A percentile compares a stretch with the other conserved stretches of the same genome.
phyloP scores from a whole-genome alignment of 441 rosid genomes.

The Francoa sonchifolia region DNA sequence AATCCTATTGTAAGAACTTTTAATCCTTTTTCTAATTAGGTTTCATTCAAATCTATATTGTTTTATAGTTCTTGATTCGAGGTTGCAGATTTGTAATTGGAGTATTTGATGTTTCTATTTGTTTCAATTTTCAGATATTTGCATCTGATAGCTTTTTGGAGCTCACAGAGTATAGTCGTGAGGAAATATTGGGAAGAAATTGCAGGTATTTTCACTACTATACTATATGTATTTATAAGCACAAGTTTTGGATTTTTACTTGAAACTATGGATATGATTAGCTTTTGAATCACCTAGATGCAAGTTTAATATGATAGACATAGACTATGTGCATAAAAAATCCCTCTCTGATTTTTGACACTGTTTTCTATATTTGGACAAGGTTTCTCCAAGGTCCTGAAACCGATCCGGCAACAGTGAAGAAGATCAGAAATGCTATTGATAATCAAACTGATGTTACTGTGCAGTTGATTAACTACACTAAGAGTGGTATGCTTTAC shows the following conservation, averaged over 20 bases:
- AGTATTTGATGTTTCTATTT: conserved; percentile 1
- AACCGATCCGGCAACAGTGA: conserved; percentile 87
- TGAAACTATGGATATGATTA: too few relatives aligned
- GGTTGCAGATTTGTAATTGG: too few relatives aligned
- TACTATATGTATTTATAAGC: too few relatives aligned
- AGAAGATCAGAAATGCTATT: conserved; percentile 78
- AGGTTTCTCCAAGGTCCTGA: conserved; percentile 99
- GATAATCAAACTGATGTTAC: conserved; percentile 85
- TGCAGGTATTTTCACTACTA: conserved; percentile 71
- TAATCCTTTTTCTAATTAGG: too few relatives aligned
- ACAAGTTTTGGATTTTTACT: too few relatives aligned
- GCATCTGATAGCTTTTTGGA: conserved; percentile 98
- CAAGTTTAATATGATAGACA: too few relatives aligned
- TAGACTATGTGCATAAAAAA: too few relatives aligned
- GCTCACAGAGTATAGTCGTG: conserved; percentile 94
- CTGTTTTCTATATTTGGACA: background rate
- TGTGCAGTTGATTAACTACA: conserved; percentile 89
- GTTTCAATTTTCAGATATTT: conserved; percentile 51
- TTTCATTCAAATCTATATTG: too few relatives aligned
- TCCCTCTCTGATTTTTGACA: too few relatives aligned
- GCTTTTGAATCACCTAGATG: too few relatives aligned
- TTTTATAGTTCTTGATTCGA: too few relatives aligned
- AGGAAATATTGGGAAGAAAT: conserved; percentile 92
- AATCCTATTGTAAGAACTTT: conserved; percentile 97
- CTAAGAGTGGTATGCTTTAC: conserved; percentile 63